These are phyloP conservation scores for Magnusiomyces ingens DNA, from an alignment of 1,139 yeast species.

Conservation along the genomic window DNA sequence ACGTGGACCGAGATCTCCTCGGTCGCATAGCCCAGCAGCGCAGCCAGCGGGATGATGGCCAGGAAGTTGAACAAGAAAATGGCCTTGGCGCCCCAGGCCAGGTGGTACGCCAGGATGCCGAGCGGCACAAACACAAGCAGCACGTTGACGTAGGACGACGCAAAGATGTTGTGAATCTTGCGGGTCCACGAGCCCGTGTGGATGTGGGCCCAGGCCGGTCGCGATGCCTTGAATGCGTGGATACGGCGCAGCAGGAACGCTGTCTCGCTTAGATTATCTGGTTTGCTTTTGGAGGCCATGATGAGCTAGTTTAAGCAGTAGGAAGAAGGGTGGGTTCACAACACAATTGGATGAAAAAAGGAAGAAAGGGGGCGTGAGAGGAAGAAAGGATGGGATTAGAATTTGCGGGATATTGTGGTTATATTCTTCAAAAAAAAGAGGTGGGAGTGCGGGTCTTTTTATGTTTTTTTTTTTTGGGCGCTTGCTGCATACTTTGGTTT, in stretches of 20 bases:
- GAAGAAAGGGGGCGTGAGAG: too few relatives aligned
- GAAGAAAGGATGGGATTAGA: too few relatives aligned
- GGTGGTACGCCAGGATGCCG: constrained; percentile 66
- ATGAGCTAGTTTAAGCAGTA: background rate
- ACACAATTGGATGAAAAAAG: too few relatives aligned
- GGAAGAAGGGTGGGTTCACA: too few relatives aligned
- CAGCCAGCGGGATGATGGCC: constrained; percentile 90
- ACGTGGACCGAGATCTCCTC: constrained; percentile 84
- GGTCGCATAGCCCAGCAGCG: constrained; percentile 82
- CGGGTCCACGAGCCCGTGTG: too few relatives aligned
- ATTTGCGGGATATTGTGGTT: too few relatives aligned
- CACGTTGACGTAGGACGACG: constrained; percentile 57
- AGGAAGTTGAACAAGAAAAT: constrained; percentile 72
- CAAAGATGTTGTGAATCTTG: constrained; percentile 2
- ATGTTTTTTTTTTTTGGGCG: background rate
- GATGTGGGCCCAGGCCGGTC: background rate
- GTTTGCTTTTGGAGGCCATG: background rate
- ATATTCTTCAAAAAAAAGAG: background rate
- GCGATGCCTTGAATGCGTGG: background rate
- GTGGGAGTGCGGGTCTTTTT: background rate
- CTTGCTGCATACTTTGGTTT: background rate
- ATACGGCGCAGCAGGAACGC: background rate
- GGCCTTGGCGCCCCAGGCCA: constrained; percentile 51
- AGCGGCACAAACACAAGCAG: constrained; percentile 78
- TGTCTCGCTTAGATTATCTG: background rate